Percentiles rank a stretch among this genome's conserved stretches.
phyloP scores from a whole-genome alignment of 805 yeast species.

The Novakomyces olei region DNA sequence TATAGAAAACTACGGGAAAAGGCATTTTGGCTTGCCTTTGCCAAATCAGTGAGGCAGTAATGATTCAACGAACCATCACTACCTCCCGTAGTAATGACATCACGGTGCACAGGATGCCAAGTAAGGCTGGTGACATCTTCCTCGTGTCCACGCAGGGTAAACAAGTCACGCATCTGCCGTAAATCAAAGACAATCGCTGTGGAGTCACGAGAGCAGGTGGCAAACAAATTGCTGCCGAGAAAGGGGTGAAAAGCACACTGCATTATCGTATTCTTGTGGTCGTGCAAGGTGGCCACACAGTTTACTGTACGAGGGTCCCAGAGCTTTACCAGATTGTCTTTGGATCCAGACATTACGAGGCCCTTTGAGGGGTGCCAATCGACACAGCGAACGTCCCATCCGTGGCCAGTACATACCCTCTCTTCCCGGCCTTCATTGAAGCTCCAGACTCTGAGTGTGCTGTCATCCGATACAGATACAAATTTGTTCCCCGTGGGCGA shows the following conservation, averaged over 20 bases:
- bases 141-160: conserved; percentile 55
- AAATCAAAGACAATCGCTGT: conserved; percentile 75
- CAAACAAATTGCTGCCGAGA: conserved; percentile 46
- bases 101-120: conserved; percentile 83
- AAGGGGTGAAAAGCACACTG: conserved; percentile 66
- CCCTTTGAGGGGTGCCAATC: conserved; percentile 93
- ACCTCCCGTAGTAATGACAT: conserved; percentile 61
- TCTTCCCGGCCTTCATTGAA: conserved; percentile 77
- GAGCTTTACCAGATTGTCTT: conserved; percentile 74
- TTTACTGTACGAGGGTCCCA: conserved; percentile 84
- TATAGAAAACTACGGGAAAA: no score
- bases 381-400: conserved; percentile 94
- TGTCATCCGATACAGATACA: conserved; percentile 87
- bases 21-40: neutral
- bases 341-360: conserved; percentile 74
- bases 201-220: conserved; percentile 73
- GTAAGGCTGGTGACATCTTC: conserved; percentile 65
- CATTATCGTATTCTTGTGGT: conserved; percentile 85
- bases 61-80: conserved; percentile 75
- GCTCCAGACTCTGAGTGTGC: conserved; percentile 78
- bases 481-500: conserved; percentile 79
- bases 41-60: conserved; percentile 31
- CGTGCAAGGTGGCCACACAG: conserved; percentile 62
- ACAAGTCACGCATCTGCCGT: conserved; percentile 57
- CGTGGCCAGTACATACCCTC: conserved; percentile 64